A percentile compares a stretch with the other conserved stretches of the same genome.
Conservation (phyloP, 495 filamentous ascomycete genomes). For the Xylaria cubensis region DNA sequence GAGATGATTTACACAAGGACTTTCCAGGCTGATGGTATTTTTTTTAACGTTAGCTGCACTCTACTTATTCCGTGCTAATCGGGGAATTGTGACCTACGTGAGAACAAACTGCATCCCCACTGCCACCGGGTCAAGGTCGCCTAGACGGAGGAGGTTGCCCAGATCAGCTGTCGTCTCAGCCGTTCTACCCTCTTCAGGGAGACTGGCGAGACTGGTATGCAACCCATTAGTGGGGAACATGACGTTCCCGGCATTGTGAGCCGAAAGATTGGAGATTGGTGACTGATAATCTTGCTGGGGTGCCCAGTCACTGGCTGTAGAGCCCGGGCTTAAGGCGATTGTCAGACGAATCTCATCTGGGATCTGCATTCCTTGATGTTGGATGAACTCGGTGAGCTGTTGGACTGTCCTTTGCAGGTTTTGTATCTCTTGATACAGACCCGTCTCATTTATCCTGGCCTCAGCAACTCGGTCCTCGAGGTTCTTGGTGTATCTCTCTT, state of each 20-base stretch:
- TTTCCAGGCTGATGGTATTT: conserved; percentile 18
- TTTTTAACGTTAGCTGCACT: not conserved
- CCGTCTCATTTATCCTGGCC: conserved; percentile 41
- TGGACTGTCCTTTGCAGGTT: conserved; percentile 30
- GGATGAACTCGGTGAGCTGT: conserved; percentile 25
- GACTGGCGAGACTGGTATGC: not conserved
- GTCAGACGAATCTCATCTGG: conserved; percentile 9
- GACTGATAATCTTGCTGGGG: conserved; percentile 7
- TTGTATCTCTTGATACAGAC: conserved; percentile 37
- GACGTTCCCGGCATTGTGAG: not conserved
- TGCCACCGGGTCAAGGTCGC: conserved; percentile 29
- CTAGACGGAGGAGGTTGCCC: conserved; percentile 7
- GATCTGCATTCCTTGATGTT: conserved; percentile 15
- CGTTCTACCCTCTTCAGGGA: not conserved
- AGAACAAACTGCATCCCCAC: conserved; percentile 34
- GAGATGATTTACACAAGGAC: conserved; percentile 29
- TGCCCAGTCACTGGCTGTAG: not conserved
- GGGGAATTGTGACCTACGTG: conserved; percentile 10
- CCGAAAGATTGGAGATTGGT: not conserved
- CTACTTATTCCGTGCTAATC: not conserved
- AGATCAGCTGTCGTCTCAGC: not conserved
- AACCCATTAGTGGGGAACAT: not conserved
- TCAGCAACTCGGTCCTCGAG: conserved; percentile 46
- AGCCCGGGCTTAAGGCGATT: not conserved
- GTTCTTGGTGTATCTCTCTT: conserved; percentile 48